These are phyloP conservation scores for Bryopsis sp. DNA, from an alignment of 139 green algal species.

Conservation along the genomic window DNA sequence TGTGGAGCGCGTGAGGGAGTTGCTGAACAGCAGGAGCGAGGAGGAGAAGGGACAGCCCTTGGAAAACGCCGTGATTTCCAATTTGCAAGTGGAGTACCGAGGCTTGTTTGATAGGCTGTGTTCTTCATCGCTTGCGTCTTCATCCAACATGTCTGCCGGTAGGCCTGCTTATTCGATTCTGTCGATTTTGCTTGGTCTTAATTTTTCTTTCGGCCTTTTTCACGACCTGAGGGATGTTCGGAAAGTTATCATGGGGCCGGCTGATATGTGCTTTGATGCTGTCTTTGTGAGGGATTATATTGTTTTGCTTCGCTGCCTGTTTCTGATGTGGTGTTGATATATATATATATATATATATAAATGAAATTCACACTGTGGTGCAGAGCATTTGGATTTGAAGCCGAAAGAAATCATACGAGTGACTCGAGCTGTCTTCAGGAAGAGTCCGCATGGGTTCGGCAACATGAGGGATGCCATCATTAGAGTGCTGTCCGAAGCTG, in stretches of 20 bases:
- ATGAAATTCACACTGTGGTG: background rate
- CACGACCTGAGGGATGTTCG: no score
- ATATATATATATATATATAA: no score
- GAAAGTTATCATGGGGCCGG: no score
- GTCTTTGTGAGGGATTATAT: no score
- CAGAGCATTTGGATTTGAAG: background rate
- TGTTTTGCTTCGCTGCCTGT: no score
- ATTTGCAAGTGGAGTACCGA: background rate
- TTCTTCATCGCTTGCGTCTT: no score
- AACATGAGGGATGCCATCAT: background rate
- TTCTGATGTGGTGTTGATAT: background rate
- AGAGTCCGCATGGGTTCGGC: background rate
- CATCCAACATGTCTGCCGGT: no score
- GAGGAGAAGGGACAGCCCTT: background rate
- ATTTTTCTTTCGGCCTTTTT: no score
- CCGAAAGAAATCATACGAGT: background rate
- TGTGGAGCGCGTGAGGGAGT: background rate
- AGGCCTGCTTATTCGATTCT: no score
- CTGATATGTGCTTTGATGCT: no score
- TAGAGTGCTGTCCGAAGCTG: background rate
- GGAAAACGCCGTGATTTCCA: background rate
- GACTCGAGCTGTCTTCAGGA: background rate
- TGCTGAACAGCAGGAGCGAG: no score
- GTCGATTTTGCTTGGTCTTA: no score
- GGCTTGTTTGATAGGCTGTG: background rate